These are phyloP conservation scores for Saitoella complicata DNA, from an alignment of 805 yeast genomes.

Conservation along the genomic window DNA sequence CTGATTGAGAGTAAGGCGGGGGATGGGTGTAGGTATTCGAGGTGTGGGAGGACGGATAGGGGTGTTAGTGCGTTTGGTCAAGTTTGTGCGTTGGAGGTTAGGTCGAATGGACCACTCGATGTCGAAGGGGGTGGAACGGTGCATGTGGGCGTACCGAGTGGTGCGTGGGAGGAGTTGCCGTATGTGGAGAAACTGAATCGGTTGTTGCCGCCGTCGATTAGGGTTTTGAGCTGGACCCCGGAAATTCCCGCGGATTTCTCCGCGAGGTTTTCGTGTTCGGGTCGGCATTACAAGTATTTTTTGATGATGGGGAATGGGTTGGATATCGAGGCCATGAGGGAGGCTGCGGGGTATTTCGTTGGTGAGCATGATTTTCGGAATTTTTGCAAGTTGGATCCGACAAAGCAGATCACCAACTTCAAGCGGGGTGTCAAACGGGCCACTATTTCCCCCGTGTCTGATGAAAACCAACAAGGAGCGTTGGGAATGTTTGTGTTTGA, in stretches of 20 bases:
- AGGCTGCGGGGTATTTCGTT: slow-evolving; percentile 43
- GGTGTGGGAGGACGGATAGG: slow-evolving; percentile 89
- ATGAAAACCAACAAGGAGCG: slow-evolving; percentile 3
- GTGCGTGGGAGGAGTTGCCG: slow-evolving; percentile 45
- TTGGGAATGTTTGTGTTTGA: slow-evolving; percentile 48
- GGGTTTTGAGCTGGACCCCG: slow-evolving; percentile 66
- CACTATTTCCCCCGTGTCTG: slow-evolving; percentile 25
- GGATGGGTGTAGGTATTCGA: slow-evolving; percentile 54
- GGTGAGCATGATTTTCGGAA: slow-evolving; percentile 88
- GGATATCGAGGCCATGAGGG: slow-evolving; percentile 48
- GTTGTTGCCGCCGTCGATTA: slow-evolving; percentile 62
- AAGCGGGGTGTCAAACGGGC: slow-evolving; percentile 44
- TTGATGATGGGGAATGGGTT: slow-evolving; percentile 32
- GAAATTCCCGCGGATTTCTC: slow-evolving; percentile 74
- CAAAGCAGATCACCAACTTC: slow-evolving; percentile 77
- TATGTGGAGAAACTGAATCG: slow-evolving; percentile 64
- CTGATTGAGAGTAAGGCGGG: slow-evolving; percentile 35
- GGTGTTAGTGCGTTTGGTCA: slow-evolving; percentile 98
- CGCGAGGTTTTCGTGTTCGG: slow-evolving; percentile 82
- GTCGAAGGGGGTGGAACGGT: too few relatives aligned
- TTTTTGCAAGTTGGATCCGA: slow-evolving; percentile 86
- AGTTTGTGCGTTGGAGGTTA: slow-evolving; percentile 62
- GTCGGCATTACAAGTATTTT: slow-evolving; percentile 72
- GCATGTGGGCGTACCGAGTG: slow-evolving; percentile 2
- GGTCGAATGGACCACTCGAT: slow-evolving; percentile 22